A percentile compares a stretch with the other conserved stretches of the same genome.
Evolutionary conservation across 257 asterid genomes (phyloP).

Genomic region (Vinca minor): DNA sequence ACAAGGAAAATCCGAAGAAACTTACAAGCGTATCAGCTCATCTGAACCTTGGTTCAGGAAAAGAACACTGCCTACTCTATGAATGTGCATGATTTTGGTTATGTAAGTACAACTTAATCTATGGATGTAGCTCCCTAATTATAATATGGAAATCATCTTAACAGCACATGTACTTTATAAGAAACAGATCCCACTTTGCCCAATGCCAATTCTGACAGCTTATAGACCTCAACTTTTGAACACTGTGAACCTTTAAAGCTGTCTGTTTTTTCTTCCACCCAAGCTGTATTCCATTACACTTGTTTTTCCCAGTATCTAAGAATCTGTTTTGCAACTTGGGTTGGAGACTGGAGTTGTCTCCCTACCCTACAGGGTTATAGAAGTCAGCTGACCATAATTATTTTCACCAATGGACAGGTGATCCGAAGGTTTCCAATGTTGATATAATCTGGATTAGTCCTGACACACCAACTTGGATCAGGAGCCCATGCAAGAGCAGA

Average conservation of each 20-base stretch:
- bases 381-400: neutral
- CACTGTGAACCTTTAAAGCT: neutral
- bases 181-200: neutral
- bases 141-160: neutral
- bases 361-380: neutral
- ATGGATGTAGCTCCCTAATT: neutral
- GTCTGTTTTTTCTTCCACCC: neutral
- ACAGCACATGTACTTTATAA: neutral
- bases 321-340: neutral
- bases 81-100: neutral
- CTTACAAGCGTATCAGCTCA: neutral
- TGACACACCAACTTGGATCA: slow-evolving; percentile 66
- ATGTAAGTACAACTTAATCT: neutral
- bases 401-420: slow-evolving; percentile 46
- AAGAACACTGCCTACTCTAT: too few relatives aligned
- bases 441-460: slow-evolving; percentile 63
- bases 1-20: neutral
- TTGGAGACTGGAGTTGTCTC: too few relatives aligned
- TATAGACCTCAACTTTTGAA: neutral
- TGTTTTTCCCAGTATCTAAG: neutral
- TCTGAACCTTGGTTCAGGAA: neutral
- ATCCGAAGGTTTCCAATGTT: slow-evolving; percentile 71
- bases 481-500: slow-evolving; percentile 51
- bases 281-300: neutral
- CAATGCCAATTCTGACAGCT: neutral